Base-by-base conservation (phyloP, 2,329 filamentous ascomycete genomes). In the Colletotrichum cordylinicola region DNA sequence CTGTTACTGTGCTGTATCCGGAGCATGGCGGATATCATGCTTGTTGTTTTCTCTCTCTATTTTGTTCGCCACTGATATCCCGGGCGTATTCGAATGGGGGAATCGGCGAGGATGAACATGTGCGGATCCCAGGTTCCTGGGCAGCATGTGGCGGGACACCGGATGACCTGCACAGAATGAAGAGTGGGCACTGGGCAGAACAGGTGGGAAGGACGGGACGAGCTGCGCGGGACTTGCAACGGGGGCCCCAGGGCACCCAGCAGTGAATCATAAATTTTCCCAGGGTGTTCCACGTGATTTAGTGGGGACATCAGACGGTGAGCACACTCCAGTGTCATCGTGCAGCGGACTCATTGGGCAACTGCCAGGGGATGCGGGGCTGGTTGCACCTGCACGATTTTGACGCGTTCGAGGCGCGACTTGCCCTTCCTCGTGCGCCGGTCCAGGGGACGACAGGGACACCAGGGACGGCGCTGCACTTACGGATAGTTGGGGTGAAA, bases 381-480 rank as follows among this genome's bases (percentile, higher is more conserved):
- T 21, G 15, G 60, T 37, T 60, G 43, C 43, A 64, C 43, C 35
- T 71, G 65, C 77, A 78, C 77, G 77, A 73, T 62, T 62, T 58
- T 73, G 72, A 75, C 77, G 77, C 75, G 77, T 75, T 67, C 31
- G 65, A 68, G 58, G 52, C 77, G 77, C 77, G 77, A 55, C 62
- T 27, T 24, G 31, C 29, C n/a, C 48, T 60, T 13, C 64, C n/a
- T 24, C 27, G 39, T 72, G 60, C 39, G 21, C 37, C 37, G 37
- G 24, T 10, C 24, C 15, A 62, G 66, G 64, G 31, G 56, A 52
- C 43, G 3, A 8, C 21, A 60, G 31, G 29, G 48, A 27, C 35
- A 29, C 35, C 21, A 33, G 71, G 67, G 48, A 31, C 39, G 24
- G 18, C n/a, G 15, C 27, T 24, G 55, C 55, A 58, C 55, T 15